These are phyloP conservation scores for Macrolepiota albuminosa DNA, from an alignment of 768 basidiomycete species.

Conservation along the genomic window DNA sequence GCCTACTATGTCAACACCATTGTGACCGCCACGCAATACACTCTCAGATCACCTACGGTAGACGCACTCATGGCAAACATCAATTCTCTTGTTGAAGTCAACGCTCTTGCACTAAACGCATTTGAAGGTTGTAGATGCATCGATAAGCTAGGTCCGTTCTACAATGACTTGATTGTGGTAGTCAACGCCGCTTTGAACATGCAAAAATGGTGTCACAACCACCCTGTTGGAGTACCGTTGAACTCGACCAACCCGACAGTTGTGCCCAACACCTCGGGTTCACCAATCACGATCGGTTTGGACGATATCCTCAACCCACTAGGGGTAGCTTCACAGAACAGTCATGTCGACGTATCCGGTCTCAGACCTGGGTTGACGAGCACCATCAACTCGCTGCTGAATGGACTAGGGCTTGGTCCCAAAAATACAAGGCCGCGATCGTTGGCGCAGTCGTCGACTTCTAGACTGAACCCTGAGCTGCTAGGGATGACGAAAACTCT, in stretches of 20 bases:
- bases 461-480: constrained; percentile 14
- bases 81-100: constrained; percentile 18
- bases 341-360: constrained; percentile 1
- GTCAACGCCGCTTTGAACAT: constrained; percentile 11
- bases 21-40: constrained; percentile 14
- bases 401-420: constrained; percentile 6
- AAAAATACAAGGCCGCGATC: constrained; percentile 3
- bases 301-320: constrained; percentile 7
- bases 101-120: constrained; percentile 14
- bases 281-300: constrained; percentile 8
- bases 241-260: background rate
- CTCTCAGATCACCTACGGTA: constrained; percentile 20
- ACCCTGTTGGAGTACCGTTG: constrained; percentile 5
- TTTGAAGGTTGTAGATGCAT: constrained; percentile 19
- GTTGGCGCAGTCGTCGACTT: background rate
- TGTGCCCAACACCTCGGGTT: constrained; percentile 4
- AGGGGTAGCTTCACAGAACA: constrained; percentile 7
- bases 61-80: constrained; percentile 15
- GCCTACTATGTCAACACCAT: constrained; percentile 17
- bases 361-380: background rate
- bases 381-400: constrained; percentile 2
- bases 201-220: constrained; percentile 12
- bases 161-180: constrained; percentile 15
- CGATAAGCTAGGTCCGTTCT: constrained; percentile 13
- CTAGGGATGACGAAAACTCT: constrained; percentile 14